phyloP scores from a whole-genome alignment of 257 asterid genomes.

The Nicotiana sylvestris region DNA sequence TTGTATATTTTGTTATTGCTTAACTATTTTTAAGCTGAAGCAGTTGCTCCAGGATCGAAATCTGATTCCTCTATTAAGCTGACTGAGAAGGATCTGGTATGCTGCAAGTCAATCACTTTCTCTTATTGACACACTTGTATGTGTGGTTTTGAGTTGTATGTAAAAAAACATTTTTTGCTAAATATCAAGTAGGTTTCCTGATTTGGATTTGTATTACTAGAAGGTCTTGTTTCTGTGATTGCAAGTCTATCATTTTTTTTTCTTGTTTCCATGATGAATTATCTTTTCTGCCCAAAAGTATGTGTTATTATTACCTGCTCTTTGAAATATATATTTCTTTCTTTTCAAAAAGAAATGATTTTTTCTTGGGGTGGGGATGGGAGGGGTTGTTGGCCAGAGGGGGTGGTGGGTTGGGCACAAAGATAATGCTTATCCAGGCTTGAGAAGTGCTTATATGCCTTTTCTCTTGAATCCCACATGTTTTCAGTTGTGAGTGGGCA shows the following conservation, averaged over 20 bases:
- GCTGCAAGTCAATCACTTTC: neutral
- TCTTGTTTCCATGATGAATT: neutral
- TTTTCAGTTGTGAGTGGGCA: neutral
- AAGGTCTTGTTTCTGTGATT: neutral
- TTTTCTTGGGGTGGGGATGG: neutral
- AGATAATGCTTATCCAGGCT: neutral
- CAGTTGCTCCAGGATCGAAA: constrained; percentile 34
- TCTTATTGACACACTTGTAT: neutral
- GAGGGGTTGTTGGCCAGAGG: neutral
- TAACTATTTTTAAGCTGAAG: constrained; percentile 43
- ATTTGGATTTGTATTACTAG: neutral
- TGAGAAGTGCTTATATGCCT: neutral
- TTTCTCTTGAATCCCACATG: neutral
- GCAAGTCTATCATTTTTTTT: neutral
- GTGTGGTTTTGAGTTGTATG: neutral
- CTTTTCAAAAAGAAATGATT: neutral
- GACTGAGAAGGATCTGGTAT: constrained; percentile 50
- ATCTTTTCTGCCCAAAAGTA: neutral
- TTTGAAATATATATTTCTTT: neutral
- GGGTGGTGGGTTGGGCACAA: neutral
- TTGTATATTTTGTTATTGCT: constrained; percentile 11
- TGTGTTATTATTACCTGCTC: neutral
- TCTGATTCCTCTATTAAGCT: constrained; percentile 39
- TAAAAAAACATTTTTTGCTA: neutral
- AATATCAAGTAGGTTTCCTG: neutral